Base-by-base conservation (phyloP, 208 protist species). In the Wallacemonas sp. region DNA sequence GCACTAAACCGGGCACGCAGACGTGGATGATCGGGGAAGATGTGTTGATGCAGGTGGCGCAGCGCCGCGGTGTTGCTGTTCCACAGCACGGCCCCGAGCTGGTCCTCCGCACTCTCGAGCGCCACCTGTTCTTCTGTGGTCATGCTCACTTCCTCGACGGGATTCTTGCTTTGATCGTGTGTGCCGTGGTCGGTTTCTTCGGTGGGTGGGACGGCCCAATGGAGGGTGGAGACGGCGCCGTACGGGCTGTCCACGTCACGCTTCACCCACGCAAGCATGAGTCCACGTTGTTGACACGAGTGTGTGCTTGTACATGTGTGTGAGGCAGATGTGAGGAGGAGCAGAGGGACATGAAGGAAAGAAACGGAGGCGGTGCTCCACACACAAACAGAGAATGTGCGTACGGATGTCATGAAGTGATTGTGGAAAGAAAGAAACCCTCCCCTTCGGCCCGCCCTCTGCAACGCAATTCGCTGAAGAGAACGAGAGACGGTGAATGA, bases 31-130 rank as follows among this genome's bases (percentile, higher is more conserved):
- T 46, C 30, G 8, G 12, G 9, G 30, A 83, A 85, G 66, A 94
- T 69, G 57, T 87, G 81, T 0, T 71, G 27, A 54, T 93, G 81
- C 21, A 96, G 70, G 66, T 94, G 79, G 14, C 56, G 16, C 21
- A 94, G 70, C 1, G 87, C 86, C 23, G 81, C 80, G 14, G 54
- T 78, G 68, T 96, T 96, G 77, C 88, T 93, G 68, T 96, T 96
- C 88, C 91, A 96, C 55, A 96, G 69, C 27, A 96, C 91, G 0
- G 91, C 78, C 19, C 91, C 91, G 19, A 96, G 83, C 63, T 93
- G 88, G 52, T 94, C 91, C 64, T 93, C 86, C 1, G 91, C 85
- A 32, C 67, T 76, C 58, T 93, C 86, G 61, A 96, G 65, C 48
- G 74, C 66, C 36, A 74, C 65, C 61, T 84, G 69, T 55, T 85